These are phyloP conservation scores for Thuja plicata DNA, from an alignment of 83 land plant species.

Conservation along the genomic window DNA sequence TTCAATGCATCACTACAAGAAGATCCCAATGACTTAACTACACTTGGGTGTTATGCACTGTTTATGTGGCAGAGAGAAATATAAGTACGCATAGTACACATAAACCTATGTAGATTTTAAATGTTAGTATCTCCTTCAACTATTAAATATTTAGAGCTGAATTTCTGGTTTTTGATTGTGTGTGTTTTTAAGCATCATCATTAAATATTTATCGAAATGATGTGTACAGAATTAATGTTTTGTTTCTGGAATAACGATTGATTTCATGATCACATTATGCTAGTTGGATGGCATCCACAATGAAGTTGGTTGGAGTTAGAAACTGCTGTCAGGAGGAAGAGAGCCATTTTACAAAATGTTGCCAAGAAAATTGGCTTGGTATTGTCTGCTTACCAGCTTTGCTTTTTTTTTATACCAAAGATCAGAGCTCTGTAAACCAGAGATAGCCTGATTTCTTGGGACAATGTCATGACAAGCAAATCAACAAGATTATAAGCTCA, in stretches of 20 bases:
- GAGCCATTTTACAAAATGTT: neutral
- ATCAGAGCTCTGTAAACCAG: neutral
- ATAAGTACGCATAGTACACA: neutral
- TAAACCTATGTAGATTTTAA: neutral
- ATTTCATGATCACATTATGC: neutral
- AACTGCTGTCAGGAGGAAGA: neutral
- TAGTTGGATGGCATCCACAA: neutral
- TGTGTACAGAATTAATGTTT: neutral
- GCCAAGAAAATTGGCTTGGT: neutral
- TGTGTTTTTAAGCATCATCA: too few relatives aligned
- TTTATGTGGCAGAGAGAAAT: conserved; percentile 7
- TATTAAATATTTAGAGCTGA: neutral
- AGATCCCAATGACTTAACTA: neutral
- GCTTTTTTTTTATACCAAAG: neutral
- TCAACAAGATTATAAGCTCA: neutral
- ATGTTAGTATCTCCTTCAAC: neutral
- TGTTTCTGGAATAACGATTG: neutral
- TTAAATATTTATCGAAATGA: neutral
- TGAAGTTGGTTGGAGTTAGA: neutral
- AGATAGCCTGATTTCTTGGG: neutral
- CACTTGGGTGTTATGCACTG: neutral
- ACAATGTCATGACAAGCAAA: neutral
- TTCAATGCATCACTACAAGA: neutral
- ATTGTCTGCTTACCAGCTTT: neutral
- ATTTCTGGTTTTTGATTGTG: too few relatives aligned